Conservation (phyloP, 306 rosid species). For the Quercus cerris region DNA sequence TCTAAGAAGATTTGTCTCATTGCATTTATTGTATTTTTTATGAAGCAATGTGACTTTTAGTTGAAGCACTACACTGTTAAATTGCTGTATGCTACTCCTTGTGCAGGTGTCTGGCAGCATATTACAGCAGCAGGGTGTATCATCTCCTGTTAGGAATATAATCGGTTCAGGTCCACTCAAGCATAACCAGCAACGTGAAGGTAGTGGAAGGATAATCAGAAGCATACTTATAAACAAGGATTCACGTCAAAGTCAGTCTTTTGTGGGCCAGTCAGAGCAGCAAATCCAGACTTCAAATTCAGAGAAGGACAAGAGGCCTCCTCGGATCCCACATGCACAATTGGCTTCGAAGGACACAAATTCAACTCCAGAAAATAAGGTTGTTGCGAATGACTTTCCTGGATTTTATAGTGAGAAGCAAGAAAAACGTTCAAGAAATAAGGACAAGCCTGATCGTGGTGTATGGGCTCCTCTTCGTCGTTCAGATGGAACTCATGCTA, state of each 20-base stretch:
- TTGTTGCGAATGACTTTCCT: slow-evolving; percentile 42
- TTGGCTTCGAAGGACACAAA: slow-evolving; percentile 47
- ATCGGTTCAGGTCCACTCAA: slow-evolving; percentile 32
- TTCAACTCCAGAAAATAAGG: slow-evolving; percentile 46
- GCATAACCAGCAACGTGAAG: slow-evolving; percentile 53
- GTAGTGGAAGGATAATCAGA: slow-evolving; percentile 53
- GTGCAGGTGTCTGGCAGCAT: slow-evolving; percentile 38
- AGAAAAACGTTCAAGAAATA: slow-evolving; percentile 47
- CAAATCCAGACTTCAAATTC: slow-evolving; percentile 38
- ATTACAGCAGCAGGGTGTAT: slow-evolving; percentile 32
- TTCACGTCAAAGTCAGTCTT: slow-evolving; percentile 48
- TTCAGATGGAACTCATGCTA: slow-evolving; percentile 40
- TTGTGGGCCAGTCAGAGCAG: slow-evolving; percentile 42
- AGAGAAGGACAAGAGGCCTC: slow-evolving; percentile 48
- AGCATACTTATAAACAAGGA: slow-evolving; percentile 62
- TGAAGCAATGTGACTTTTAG: neutral
- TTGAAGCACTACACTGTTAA: neutral
- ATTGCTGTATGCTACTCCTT: slow-evolving; percentile 15
- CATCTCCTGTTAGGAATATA: slow-evolving; percentile 35
- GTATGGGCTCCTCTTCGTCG: slow-evolving; percentile 47
- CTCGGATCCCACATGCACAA: slow-evolving; percentile 50
- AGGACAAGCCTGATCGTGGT: slow-evolving; percentile 57
- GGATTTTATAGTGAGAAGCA: slow-evolving; percentile 41
- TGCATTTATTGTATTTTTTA: neutral
- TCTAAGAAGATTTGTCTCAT: neutral